Conservation (phyloP, 805 yeast genomes). For the Hermanozyma aechmeae region DNA sequence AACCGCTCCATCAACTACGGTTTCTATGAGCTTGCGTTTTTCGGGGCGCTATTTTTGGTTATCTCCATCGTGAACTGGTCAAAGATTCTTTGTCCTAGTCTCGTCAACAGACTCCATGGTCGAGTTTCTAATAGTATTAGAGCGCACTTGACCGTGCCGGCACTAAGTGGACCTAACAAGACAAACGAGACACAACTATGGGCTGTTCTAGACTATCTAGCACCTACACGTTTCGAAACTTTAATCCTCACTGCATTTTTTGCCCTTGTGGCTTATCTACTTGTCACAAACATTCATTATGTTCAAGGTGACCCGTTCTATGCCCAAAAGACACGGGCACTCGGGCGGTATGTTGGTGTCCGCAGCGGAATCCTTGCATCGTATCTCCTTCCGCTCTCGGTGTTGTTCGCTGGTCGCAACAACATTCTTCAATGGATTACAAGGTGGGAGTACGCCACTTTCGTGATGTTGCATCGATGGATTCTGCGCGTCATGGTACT, state of each 20-base stretch:
- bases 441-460: constrained; percentile 36
- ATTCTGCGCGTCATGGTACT: constrained; percentile 36
- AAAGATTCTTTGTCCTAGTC: constrained; percentile 16
- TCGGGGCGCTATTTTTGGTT: too few species aligned
- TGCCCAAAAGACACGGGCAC: not conserved
- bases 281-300: constrained; percentile 4
- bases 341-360: constrained; percentile 17
- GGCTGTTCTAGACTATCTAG: constrained; percentile 18
- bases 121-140: constrained; percentile 23
- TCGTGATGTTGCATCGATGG: constrained; percentile 51
- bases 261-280: constrained; percentile 1
- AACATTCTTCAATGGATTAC: constrained; percentile 26
- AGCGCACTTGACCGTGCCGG: constrained; percentile 29
- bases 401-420: constrained; percentile 11
- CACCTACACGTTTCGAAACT: constrained; percentile 15
- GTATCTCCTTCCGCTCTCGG: constrained; percentile 7
- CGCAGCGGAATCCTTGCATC: constrained; percentile 10
- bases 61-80: constrained; percentile 18
- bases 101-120: constrained; percentile 13
- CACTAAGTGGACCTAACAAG: constrained; percentile 18
- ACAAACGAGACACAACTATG: constrained; percentile 16
- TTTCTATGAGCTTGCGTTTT: constrained; percentile 14
- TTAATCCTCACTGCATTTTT: constrained; percentile 21
- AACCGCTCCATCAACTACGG: constrained; percentile 33
- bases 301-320: constrained; percentile 8